Evolutionary conservation across 148 eudicot species (phyloP), one percentile per base, ranked within the genome.

Genomic region (Rhododendron mucronatum): DNA sequence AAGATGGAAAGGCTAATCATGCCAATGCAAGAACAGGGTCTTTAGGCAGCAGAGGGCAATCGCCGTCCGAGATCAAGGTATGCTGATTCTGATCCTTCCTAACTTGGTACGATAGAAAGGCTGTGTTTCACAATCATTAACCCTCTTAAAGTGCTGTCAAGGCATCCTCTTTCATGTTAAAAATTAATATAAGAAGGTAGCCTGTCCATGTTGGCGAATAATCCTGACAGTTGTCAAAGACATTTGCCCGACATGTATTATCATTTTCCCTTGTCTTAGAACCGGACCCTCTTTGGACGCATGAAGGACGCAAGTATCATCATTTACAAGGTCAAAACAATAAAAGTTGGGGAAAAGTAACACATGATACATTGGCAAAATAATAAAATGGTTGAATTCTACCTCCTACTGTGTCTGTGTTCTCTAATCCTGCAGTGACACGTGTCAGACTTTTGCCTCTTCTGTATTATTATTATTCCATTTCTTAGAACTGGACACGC

Each of bases 11-110:
- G 85, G 86, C 86, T 20, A 85, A 91, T 82, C 26, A 45, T 85
- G 85, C 65, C 53, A 84, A 59, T 82, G 84, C 84, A 69, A 71
- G 84, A 86, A 39, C 89, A 80, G 85, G 55, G 79, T 82, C 87
- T 85, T 84, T 86, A 63, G 80, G 82, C 57, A 73, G 87, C 84
- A 71, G 84, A 33, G 80, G 79, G 75, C 84, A 83, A 80, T 67
- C 90, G 39, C 84, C 87, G 57, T 82, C 85, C 82, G 74, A 81
- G 37, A 78, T 79, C 80, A 87, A 95, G 98, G 99, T 96, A 93
- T 86, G 47, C 59, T 76, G 35, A 71, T 59, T 87, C 69, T 82
- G 26, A 63, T 67, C 41, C 57, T 11, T 18, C 74, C 28, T 44
- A 33, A 48, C 78, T 30, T 82, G 48, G 30, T 37, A 20, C 79